These are phyloP conservation scores for Trichodelitschia bisporula DNA, from an alignment of 495 filamentous ascomycete species.

Conservation along the genomic window DNA sequence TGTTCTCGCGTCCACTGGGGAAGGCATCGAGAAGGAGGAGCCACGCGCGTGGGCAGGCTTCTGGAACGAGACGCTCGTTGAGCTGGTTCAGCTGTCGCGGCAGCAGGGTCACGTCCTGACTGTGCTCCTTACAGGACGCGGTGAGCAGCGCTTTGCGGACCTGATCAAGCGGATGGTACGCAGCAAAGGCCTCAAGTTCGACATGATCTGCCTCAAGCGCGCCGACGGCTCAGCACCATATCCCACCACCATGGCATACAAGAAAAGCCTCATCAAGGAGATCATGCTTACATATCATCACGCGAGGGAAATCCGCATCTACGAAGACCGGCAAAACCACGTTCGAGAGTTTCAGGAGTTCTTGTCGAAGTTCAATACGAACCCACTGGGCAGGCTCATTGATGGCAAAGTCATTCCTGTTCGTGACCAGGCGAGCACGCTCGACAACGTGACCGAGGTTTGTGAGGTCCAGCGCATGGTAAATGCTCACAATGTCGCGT, in stretches of 20 bases:
- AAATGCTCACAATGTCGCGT: conserved; percentile 51
- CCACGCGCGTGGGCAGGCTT: conserved; percentile 67
- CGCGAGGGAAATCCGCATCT: conserved; percentile 56
- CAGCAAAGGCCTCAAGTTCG: conserved; percentile 61
- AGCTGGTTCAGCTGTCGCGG: conserved; percentile 59
- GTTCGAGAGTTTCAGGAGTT: conserved; percentile 36
- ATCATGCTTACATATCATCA: conserved; percentile 62
- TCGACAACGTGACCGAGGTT: conserved; percentile 68
- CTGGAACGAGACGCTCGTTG: conserved; percentile 90
- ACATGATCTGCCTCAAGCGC: conserved; percentile 77
- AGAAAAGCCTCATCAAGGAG: conserved; percentile 56
- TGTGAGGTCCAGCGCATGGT: conserved; percentile 74
- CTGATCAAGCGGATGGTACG: conserved; percentile 63
- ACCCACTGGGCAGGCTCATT: conserved; percentile 30
- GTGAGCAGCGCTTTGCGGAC: conserved; percentile 47
- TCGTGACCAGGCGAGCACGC: conserved; percentile 39
- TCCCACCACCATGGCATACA: conserved; percentile 76
- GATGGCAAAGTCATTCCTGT: conserved; percentile 70
- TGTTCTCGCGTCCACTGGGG: conserved; percentile 67
- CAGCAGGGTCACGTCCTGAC: conserved; percentile 69
- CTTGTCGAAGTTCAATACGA: conserved; percentile 44
- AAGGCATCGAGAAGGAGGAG: conserved; percentile 66
- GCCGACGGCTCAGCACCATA: no score
- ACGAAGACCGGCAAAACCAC: conserved; percentile 39
- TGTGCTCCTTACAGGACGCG: conserved; percentile 74